Conservation (phyloP, 257 asterid species). For the Leptodermis oblonga region DNA sequence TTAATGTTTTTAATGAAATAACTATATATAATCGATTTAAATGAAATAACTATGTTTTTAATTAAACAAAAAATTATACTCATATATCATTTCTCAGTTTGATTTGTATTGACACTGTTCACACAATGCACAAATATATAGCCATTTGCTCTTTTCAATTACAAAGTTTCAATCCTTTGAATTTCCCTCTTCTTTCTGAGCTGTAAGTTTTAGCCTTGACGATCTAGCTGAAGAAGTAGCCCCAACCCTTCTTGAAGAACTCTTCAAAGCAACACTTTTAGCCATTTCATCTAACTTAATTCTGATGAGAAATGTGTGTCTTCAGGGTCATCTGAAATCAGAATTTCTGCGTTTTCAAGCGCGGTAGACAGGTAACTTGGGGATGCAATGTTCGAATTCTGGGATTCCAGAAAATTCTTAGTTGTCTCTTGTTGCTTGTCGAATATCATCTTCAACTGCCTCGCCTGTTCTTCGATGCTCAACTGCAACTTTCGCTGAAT, state of each 20-base stretch:
- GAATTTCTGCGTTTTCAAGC: slow-evolving; percentile 33
- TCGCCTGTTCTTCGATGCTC: slow-evolving; percentile 72
- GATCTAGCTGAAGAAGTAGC: background rate
- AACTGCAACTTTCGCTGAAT: slow-evolving; percentile 56
- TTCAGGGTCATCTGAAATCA: slow-evolving; percentile 34
- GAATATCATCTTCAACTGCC: slow-evolving; percentile 52
- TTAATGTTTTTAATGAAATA: too few species aligned
- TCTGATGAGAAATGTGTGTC: slow-evolving; percentile 34
- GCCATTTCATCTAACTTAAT: slow-evolving; percentile 31
- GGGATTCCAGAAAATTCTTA: slow-evolving; percentile 27
- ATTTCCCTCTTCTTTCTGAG: background rate
- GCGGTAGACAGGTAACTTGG: slow-evolving; percentile 26
- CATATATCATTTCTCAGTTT: background rate
- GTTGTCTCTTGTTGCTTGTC: slow-evolving; percentile 56
- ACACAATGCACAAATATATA: too few species aligned
- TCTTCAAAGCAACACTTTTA: background rate
- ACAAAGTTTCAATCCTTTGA: background rate
- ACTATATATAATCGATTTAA: too few species aligned
- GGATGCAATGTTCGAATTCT: slow-evolving; percentile 26
- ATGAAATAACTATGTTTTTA: too few species aligned
- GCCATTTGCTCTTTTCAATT: too few species aligned
- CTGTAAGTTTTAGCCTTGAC: background rate
- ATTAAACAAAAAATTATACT: too few species aligned
- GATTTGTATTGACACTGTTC: background rate
- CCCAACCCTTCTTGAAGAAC: background rate